Conservation (phyloP, 352 stramenopile genomes). For the Phytophthora cryptogea region DNA sequence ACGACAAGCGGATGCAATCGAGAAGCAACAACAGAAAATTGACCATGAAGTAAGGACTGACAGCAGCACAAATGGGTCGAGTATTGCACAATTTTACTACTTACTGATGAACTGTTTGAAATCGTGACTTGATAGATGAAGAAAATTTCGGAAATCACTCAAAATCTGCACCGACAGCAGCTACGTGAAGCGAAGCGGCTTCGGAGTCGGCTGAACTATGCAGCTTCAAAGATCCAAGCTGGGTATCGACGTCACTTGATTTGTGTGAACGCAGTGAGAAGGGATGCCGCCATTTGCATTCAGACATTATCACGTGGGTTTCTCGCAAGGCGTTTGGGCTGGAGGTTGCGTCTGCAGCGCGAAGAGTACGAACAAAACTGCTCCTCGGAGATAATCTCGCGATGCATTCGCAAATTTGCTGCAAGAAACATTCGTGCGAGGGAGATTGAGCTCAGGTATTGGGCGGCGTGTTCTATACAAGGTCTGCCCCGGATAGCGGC, state of each 20-base stretch:
- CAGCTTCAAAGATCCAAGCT: conserved; percentile 55
- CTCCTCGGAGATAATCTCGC: conserved; percentile 48
- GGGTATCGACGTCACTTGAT: conserved; percentile 37
- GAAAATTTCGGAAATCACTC: conserved; percentile 75
- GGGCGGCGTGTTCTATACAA: conserved; percentile 54
- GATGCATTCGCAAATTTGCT: conserved; percentile 37
- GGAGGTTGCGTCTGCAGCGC: conserved; percentile 23
- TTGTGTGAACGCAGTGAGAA: conserved; percentile 18
- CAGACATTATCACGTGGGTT: conserved; percentile 49
- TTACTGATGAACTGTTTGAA: conserved; percentile 2
- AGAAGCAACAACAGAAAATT: conserved; percentile 84
- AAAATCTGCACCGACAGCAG: conserved; percentile 68
- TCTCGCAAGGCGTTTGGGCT: conserved; percentile 25
- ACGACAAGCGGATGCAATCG: conserved; percentile 66
- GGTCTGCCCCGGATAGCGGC: conserved; percentile 38
- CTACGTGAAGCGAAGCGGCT: conserved; percentile 69
- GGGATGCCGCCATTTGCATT: conserved; percentile 43
- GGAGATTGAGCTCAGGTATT: conserved; percentile 32
- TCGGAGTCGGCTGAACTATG: conserved; percentile 52
- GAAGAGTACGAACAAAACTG: conserved; percentile 20
- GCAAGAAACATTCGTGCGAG: conserved; percentile 33
- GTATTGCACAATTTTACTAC: neutral
- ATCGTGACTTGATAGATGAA: conserved; percentile 51
- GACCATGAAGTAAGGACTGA: conserved; percentile 53
- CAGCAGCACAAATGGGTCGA: neutral